phyloP scores from a whole-genome alignment of 495 filamentous ascomycete genomes.

The Chlorociboria aeruginascens region DNA sequence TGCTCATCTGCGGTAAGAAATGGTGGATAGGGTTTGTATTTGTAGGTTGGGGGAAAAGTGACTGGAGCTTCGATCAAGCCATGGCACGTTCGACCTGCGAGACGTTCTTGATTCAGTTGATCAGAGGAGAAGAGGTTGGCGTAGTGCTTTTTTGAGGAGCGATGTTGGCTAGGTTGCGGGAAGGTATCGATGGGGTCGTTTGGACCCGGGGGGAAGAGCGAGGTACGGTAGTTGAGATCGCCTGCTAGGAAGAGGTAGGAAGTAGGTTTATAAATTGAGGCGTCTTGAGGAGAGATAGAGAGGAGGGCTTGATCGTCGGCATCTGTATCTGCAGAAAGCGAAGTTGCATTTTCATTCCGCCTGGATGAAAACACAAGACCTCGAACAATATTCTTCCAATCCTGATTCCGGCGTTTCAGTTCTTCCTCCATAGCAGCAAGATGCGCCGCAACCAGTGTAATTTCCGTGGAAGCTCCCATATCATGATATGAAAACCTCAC shows the following conservation, averaged over 20 bases:
- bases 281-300: constrained; percentile 12
- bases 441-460: constrained; percentile 85
- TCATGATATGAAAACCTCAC: constrained; percentile 47
- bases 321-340: constrained; percentile 8
- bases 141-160: constrained; percentile 38
- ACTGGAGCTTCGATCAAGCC: constrained; percentile 64
- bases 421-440: constrained; percentile 74
- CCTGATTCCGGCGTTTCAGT: constrained; percentile 57
- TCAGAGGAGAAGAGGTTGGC: constrained; percentile 57
- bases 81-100: constrained; percentile 54
- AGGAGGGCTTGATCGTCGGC: constrained; percentile 7
- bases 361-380: constrained; percentile 55
- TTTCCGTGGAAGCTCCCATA: constrained; percentile 28
- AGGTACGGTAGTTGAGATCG: constrained; percentile 91
- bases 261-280: constrained; percentile 55
- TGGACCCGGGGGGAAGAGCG: constrained; percentile 40
- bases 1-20: constrained; percentile 30
- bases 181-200: constrained; percentile 42
- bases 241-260: constrained; percentile 78
- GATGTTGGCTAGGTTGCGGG: constrained; percentile 37
- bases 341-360: background rate
- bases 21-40: constrained; percentile 42
- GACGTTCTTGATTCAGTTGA: constrained; percentile 62
- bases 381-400: constrained; percentile 75
- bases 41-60: constrained; percentile 86